phyloP scores from a whole-genome alignment of 768 basidiomycete species.

The Pleurotus cornucopiae region DNA sequence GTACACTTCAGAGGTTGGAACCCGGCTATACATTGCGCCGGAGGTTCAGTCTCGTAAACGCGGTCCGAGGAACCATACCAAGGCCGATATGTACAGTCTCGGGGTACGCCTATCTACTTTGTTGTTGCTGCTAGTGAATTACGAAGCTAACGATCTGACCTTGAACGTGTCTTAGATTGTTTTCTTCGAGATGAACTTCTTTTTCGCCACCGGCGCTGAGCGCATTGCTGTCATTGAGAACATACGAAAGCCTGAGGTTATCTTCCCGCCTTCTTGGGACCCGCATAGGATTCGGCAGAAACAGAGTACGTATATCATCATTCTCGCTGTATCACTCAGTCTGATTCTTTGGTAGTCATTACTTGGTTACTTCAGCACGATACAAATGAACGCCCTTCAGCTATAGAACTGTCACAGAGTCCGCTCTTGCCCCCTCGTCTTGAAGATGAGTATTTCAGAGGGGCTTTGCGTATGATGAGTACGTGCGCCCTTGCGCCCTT shows the following conservation, averaged over 20 bases:
- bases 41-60: slow-evolving; percentile 69
- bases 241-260: slow-evolving; percentile 65
- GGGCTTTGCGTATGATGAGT: slow-evolving; percentile 75
- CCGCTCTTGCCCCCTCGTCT: slow-evolving; percentile 68
- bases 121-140: background rate
- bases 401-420: slow-evolving; percentile 80
- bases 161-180: slow-evolving; percentile 57
- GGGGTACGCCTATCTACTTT: slow-evolving; percentile 52
- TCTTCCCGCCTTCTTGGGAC: slow-evolving; percentile 79
- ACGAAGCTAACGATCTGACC: background rate
- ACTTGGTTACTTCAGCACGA: slow-evolving; percentile 79
- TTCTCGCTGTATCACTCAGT: background rate
- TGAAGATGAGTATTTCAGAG: slow-evolving; percentile 85
- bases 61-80: slow-evolving; percentile 73
- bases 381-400: slow-evolving; percentile 71
- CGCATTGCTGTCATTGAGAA: slow-evolving; percentile 80
- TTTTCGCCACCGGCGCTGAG: slow-evolving; percentile 78
- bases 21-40: slow-evolving; percentile 88
- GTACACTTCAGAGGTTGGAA: slow-evolving; percentile 72
- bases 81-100: slow-evolving; percentile 93
- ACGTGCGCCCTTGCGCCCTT: slow-evolving; percentile 16
- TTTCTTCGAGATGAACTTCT: slow-evolving; percentile 95
- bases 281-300: slow-evolving; percentile 53
- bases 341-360: slow-evolving; percentile 51
- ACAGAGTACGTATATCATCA: slow-evolving; percentile 49